These are phyloP conservation scores for Mrakiaceae sp. DNA, from an alignment of 1,284 basidiomycete species.

Conservation along the genomic window DNA sequence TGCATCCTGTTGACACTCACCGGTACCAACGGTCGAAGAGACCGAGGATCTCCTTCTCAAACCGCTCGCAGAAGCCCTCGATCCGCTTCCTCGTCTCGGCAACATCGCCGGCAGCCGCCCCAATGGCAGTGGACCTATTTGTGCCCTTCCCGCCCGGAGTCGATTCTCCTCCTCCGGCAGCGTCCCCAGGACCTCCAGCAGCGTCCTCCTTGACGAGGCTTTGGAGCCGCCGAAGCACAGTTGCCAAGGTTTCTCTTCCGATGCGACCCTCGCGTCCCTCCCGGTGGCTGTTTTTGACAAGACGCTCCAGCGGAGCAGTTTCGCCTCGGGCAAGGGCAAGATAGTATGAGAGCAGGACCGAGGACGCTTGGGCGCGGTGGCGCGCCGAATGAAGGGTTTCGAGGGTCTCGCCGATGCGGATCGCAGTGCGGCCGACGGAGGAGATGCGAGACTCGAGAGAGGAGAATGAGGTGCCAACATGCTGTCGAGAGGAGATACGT, in stretches of 20 bases:
- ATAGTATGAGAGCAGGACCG: constrained; percentile 91
- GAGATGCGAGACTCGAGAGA: constrained; percentile 79
- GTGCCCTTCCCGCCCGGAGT: constrained; percentile 14
- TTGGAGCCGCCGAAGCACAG: constrained; percentile 75
- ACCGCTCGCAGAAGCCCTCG: constrained; percentile 93
- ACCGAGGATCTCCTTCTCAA: constrained; percentile 96
- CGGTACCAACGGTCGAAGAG: constrained; percentile 73
- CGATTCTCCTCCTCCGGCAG: constrained; percentile 13
- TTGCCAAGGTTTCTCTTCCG: constrained; percentile 76
- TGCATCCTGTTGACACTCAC: neutral
- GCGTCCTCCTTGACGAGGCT: constrained; percentile 69
- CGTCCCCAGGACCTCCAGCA: constrained; percentile 17
- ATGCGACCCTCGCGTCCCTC: constrained; percentile 53
- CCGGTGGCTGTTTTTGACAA: constrained; percentile 53
- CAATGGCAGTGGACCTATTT: constrained; percentile 17
- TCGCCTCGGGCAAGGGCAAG: constrained; percentile 84
- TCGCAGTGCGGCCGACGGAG: constrained; percentile 86
- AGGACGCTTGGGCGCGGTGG: constrained; percentile 83
- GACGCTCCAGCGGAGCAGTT: constrained; percentile 58
- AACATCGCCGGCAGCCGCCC: constrained; percentile 18
- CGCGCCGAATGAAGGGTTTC: constrained; percentile 88
- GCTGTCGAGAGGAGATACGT: constrained; percentile 36
- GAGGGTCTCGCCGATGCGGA: constrained; percentile 74
- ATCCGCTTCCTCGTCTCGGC: constrained; percentile 68
- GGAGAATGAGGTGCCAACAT: constrained; percentile 67